phyloP scores from a whole-genome alignment of 1,284 basidiomycete species.

The Pseudomicrostroma phylloplanum region DNA sequence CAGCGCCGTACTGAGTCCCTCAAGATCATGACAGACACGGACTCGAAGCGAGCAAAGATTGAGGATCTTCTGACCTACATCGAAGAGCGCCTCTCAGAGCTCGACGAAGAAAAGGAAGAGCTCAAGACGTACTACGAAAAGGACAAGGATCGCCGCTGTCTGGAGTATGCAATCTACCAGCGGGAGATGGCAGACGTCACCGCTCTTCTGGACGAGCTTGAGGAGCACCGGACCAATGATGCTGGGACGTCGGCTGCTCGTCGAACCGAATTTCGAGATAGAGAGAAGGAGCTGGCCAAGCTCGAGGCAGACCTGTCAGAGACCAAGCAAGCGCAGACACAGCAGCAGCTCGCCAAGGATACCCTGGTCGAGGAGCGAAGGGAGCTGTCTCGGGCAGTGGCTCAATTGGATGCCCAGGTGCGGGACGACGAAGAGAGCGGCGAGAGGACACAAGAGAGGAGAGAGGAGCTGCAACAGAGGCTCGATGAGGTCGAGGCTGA shows the following conservation, averaged over 20 bases:
- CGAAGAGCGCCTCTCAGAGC: slow-evolving; percentile 77
- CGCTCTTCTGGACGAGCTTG: slow-evolving; percentile 69
- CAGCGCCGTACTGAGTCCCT: slow-evolving; percentile 84
- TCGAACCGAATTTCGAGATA: slow-evolving; percentile 70
- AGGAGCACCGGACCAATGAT: slow-evolving; percentile 64
- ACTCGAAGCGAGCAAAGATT: slow-evolving; percentile 84
- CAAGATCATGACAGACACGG: slow-evolving; percentile 95
- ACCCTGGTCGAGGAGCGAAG: slow-evolving; percentile 67
- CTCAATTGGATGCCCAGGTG: slow-evolving; percentile 67
- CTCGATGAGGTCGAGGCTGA: slow-evolving; percentile 60
- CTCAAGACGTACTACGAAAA: slow-evolving; percentile 91
- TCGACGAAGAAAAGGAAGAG: slow-evolving; percentile 96
- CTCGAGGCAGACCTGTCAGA: slow-evolving; percentile 70
- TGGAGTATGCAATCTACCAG: slow-evolving; percentile 91
- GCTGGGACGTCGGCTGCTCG: slow-evolving; percentile 73
- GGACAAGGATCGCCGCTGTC: slow-evolving; percentile 85
- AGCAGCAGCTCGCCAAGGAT: slow-evolving; percentile 65
- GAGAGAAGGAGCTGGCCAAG: slow-evolving; percentile 62
- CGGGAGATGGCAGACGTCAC: slow-evolving; percentile 82
- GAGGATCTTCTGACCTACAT: slow-evolving; percentile 83
- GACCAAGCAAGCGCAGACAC: slow-evolving; percentile 47
- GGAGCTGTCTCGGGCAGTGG: slow-evolving; percentile 58
- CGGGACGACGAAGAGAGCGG: slow-evolving; percentile 63
- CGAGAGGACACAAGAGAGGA: slow-evolving; percentile 49
- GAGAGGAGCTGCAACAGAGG: slow-evolving; percentile 59